Evolutionary conservation across 306 rosid species (phyloP).

Genomic region (Vigna nakashimae): DNA sequence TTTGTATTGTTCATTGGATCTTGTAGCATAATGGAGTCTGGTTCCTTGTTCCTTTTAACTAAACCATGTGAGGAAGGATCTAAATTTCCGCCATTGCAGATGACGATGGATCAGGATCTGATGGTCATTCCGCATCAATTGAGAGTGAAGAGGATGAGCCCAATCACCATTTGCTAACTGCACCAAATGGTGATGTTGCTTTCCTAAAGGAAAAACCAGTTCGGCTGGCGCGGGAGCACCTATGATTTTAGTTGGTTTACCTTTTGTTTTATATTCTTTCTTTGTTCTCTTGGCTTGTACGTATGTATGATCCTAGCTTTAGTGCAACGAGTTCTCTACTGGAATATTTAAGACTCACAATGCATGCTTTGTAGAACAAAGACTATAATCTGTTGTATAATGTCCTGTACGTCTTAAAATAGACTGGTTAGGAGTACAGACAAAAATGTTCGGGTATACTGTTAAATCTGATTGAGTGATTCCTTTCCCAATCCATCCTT

Average conservation of each 20-base stretch:
- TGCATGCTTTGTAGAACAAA: conserved; percentile 43
- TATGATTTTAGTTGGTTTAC: conserved; percentile 46
- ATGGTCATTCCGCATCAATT: conserved; percentile 56
- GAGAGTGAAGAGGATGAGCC: conserved; percentile 73
- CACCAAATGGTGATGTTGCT: conserved; percentile 68
- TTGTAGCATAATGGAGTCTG: conserved; percentile 5
- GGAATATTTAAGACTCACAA: conserved; percentile 34
- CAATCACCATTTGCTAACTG: conserved; percentile 67
- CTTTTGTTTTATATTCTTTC: conserved; percentile 29
- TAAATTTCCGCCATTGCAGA: conserved; percentile 55
- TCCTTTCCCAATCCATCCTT: conserved; percentile 25
- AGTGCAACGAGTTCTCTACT: conserved; percentile 44
- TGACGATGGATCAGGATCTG: conserved; percentile 77
- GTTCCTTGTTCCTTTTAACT: conserved; percentile 19
- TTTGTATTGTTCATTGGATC: conserved; percentile 25
- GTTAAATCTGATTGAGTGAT: conserved; percentile 30
- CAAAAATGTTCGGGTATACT: conserved; percentile 22
- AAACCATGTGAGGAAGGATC: conserved; percentile 3
- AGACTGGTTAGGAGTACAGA: conserved; percentile 5
- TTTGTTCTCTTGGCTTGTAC: conserved; percentile 51
- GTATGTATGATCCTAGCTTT: conserved; percentile 42
- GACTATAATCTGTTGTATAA: conserved; percentile 45
- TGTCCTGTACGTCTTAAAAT: conserved; percentile 41
- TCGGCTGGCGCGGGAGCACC: conserved; percentile 70
- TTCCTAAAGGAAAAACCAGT: conserved; percentile 76